phyloP scores from a whole-genome alignment of 306 rosid genomes.

The Vicia faba region DNA sequence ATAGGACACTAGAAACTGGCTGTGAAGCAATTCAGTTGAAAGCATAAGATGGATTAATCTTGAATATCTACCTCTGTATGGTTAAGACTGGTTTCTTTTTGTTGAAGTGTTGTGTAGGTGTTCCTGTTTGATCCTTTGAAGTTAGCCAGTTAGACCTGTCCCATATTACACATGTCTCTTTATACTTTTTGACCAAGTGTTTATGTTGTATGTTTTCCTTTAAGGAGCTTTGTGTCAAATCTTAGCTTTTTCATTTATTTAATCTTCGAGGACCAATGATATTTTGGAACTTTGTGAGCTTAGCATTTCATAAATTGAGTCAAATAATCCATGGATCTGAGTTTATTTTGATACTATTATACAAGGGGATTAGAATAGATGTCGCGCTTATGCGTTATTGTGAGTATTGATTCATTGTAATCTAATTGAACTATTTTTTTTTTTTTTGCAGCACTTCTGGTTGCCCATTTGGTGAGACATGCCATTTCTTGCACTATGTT shows the following conservation, averaged over 20 bases:
- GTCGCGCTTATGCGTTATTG: not conserved
- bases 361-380: not conserved
- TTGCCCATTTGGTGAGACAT: constrained; percentile 94
- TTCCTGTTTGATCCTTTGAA: not conserved
- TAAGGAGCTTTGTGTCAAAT: not conserved
- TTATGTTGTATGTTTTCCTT: not conserved
- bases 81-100: not conserved
- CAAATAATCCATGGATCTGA: not conserved
- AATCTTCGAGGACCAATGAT: not conserved
- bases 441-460: constrained; percentile 81
- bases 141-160: constrained; percentile 1
- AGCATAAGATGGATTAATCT: not conserved
- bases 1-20: not conserved
- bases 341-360: not conserved
- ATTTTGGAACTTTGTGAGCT: constrained; percentile 5
- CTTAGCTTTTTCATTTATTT: not conserved
- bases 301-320: not conserved
- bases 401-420: constrained; percentile 21
- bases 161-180: not conserved
- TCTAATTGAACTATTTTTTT: constrained; percentile 43
- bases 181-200: not conserved
- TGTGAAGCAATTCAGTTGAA: not conserved
- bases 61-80: not conserved
- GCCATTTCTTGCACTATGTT: constrained; percentile 91
- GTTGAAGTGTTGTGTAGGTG: not conserved